These are phyloP conservation scores for Coemansia sp. DNA, from an alignment of 192 early-diverging fungal species.

Conservation along the genomic window DNA sequence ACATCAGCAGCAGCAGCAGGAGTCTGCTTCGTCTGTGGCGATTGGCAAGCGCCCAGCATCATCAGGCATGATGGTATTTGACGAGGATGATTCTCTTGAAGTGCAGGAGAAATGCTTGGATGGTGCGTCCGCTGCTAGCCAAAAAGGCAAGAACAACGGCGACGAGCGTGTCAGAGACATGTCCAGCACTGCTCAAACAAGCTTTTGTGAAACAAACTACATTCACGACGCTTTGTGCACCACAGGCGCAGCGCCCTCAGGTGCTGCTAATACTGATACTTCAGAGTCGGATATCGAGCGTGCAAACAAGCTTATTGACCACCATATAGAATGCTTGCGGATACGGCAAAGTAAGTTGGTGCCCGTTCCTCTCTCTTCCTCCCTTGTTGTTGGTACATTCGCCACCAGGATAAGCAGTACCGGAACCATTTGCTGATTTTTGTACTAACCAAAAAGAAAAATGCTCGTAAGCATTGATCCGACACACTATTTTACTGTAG, in stretches of 20 bases:
- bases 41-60: constrained; percentile 1
- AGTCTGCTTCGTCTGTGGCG: not conserved
- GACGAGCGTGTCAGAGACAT: not conserved
- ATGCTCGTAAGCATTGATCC: not conserved
- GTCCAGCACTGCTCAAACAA: not conserved
- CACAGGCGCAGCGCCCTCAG: not conserved
- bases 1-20: not conserved
- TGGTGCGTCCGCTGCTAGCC: not conserved
- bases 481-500: constrained; percentile 7
- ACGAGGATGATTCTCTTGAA: not conserved
- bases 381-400: not conserved
- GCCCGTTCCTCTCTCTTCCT: not conserved
- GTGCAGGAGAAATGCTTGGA: not conserved
- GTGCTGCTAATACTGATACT: not conserved
- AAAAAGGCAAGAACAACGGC: not conserved
- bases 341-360: constrained; percentile 44
- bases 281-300: constrained; percentile 16
- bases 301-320: constrained; percentile 40
- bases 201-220: not conserved
- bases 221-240: constrained; percentile 4
- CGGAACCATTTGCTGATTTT: not conserved
- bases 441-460: too few relatives aligned
- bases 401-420: too few relatives aligned
- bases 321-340: constrained; percentile 49
- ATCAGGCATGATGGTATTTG: not conserved